phyloP scores from a whole-genome alignment of 2,329 filamentous ascomycete genomes.

The Onygena corvina region DNA sequence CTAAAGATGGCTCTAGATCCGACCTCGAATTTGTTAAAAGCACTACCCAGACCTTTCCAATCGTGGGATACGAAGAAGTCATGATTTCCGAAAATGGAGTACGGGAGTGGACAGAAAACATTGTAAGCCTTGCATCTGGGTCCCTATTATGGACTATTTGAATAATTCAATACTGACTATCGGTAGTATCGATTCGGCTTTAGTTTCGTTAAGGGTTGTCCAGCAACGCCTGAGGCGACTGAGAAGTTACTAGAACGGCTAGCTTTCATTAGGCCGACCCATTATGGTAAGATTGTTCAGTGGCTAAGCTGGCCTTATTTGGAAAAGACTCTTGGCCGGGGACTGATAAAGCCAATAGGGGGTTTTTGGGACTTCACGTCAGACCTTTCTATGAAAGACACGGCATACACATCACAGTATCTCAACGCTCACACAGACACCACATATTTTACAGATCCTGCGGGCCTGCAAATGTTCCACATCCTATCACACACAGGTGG shows the following conservation, averaged over 20 bases:
- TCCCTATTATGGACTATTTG: too few relatives aligned
- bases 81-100: constrained; percentile 48
- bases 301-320: too few relatives aligned
- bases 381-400: constrained; percentile 76
- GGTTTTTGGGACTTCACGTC: constrained; percentile 80
- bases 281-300: constrained; percentile 56
- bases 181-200: constrained; percentile 62
- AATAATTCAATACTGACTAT: background rate
- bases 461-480: constrained; percentile 86
- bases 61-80: constrained; percentile 48
- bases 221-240: constrained; percentile 58
- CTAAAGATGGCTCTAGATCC: constrained; percentile 10
- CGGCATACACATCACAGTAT: constrained; percentile 76
- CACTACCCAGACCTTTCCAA: constrained; percentile 41
- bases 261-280: constrained; percentile 75
- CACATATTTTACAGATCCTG: constrained; percentile 89
- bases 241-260: constrained; percentile 66
- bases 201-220: constrained; percentile 61
- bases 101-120: constrained; percentile 49
- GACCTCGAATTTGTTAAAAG: constrained; percentile 11
- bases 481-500: constrained; percentile 61
- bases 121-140: constrained; percentile 28
- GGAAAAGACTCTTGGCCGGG: too few relatives aligned
- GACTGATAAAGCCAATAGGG: too few relatives aligned
- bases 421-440: constrained; percentile 84